phyloP scores from a whole-genome alignment of 139 green algal species.

The Pleodorina starrii region DNA sequence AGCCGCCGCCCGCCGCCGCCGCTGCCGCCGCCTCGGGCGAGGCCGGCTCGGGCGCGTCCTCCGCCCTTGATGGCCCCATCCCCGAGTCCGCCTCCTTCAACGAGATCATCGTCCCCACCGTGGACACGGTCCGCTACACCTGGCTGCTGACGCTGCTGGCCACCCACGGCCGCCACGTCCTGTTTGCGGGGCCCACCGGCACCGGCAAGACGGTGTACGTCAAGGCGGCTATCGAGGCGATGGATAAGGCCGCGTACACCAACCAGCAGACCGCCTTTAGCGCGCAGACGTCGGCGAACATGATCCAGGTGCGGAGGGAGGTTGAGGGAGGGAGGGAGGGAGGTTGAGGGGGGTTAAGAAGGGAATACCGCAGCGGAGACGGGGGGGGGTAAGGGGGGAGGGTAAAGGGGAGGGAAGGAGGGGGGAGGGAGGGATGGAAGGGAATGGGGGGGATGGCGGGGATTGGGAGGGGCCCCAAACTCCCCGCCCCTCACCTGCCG shows the following conservation, averaged over 20 bases:
- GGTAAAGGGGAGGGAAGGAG: too few species aligned
- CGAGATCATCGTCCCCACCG: conserved; percentile 78
- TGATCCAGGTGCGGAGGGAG: conserved; percentile 50
- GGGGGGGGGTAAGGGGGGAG: too few species aligned
- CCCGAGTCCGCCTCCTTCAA: conserved; percentile 60
- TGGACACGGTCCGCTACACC: conserved; percentile 80
- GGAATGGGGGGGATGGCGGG: too few species aligned
- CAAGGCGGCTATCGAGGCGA: conserved; percentile 62
- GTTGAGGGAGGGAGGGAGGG: too few species aligned
- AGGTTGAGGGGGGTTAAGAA: too few species aligned
- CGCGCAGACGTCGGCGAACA: conserved; percentile 71
- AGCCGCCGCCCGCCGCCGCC: conserved; percentile 21
- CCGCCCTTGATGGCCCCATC: conserved; percentile 3
- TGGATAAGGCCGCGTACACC: conserved; percentile 72
- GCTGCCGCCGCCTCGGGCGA: background rate
- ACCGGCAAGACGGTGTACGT: conserved; percentile 86
- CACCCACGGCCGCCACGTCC: conserved; percentile 66
- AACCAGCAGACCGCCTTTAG: conserved; percentile 81
- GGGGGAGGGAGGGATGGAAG: too few species aligned
- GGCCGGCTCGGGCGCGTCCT: background rate
- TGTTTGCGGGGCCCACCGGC: conserved; percentile 73
- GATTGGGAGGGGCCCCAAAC: too few species aligned
- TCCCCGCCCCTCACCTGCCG: too few species aligned
- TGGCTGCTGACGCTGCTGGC: conserved; percentile 68
- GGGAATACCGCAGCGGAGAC: too few species aligned